These are phyloP conservation scores for Cystobasidium tubakii DNA, from an alignment of 768 basidiomycete species.

Conservation along the genomic window DNA sequence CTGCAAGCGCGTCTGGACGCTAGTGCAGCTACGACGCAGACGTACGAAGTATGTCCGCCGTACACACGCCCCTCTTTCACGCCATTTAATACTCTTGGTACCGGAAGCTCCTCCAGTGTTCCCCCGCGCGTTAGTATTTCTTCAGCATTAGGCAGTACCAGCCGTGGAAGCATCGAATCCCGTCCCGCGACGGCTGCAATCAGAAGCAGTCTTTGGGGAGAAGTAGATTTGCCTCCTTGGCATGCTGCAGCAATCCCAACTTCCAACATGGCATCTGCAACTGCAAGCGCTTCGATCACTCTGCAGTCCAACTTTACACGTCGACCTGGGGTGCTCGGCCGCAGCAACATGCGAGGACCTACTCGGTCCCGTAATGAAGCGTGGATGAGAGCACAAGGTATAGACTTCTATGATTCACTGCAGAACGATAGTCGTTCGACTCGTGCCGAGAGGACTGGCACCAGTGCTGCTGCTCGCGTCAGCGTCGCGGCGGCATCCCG, in stretches of 20 bases:
- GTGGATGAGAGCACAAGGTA: slow-evolving; percentile 23
- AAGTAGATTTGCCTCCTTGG: neutral
- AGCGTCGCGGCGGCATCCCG: neutral
- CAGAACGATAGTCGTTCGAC: neutral
- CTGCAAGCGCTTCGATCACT: neutral
- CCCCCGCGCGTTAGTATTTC: neutral
- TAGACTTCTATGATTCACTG: slow-evolving; percentile 31
- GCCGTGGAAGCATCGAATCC: neutral
- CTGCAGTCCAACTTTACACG: neutral
- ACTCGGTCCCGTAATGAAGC: slow-evolving; percentile 18
- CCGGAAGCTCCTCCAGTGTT: neutral
- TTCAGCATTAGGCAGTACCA: neutral
- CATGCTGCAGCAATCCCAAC: neutral
- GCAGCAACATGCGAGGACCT: slow-evolving; percentile 24
- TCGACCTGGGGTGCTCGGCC: slow-evolving; percentile 22
- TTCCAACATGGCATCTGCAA: neutral
- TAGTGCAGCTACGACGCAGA: neutral
- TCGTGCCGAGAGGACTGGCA: neutral
- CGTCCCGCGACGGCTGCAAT: neutral
- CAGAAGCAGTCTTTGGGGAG: slow-evolving; percentile 5
- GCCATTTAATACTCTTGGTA: neutral
- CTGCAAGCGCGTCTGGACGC: neutral
- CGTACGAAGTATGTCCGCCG: neutral
- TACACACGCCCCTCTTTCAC: too few species aligned
- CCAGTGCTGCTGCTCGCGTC: neutral